Conservation (phyloP, 2,329 filamentous ascomycete genomes). For the Ophiostoma populinum region DNA sequence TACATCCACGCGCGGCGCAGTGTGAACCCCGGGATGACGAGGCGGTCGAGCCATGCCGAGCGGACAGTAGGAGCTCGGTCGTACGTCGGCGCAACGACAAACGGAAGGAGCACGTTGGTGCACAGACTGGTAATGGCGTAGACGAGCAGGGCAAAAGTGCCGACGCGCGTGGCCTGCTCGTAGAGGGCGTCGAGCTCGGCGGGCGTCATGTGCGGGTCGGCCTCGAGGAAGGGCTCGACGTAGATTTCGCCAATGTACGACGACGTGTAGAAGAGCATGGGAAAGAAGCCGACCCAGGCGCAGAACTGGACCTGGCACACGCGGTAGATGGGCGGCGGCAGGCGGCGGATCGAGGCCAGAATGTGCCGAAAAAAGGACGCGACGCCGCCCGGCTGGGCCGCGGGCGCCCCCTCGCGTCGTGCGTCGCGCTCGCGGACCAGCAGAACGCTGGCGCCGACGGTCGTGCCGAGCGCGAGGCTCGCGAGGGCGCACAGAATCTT, state of each 20-base stretch:
- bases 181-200: constrained; percentile 64
- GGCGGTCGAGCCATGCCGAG: constrained; percentile 33
- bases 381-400: constrained; percentile 37
- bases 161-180: constrained; percentile 70
- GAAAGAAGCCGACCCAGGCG: constrained; percentile 92
- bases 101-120: constrained; percentile 68
- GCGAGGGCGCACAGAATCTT: constrained; percentile 82
- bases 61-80: constrained; percentile 17
- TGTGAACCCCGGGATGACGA: constrained; percentile 70
- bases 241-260: constrained; percentile 91
- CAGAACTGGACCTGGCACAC: constrained; percentile 74
- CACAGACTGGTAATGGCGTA: constrained; percentile 73
- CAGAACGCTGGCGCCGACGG: constrained; percentile 51
- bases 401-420: constrained; percentile 46
- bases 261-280: constrained; percentile 87
- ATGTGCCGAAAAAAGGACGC: constrained; percentile 66
- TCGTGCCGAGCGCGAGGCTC: constrained; percentile 51
- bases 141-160: constrained; percentile 75
- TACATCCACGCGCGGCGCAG: constrained; percentile 77
- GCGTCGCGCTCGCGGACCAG: constrained; percentile 68
- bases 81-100: constrained; percentile 73
- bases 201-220: constrained; percentile 61
- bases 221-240: constrained; percentile 61
- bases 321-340: constrained; percentile 66
- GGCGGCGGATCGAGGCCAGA: constrained; percentile 54